Evolutionary conservation across 2,329 filamentous ascomycete species (phyloP), one percentile per base, ranked within the genome.

Genomic region (Fusarium penzigii): DNA sequence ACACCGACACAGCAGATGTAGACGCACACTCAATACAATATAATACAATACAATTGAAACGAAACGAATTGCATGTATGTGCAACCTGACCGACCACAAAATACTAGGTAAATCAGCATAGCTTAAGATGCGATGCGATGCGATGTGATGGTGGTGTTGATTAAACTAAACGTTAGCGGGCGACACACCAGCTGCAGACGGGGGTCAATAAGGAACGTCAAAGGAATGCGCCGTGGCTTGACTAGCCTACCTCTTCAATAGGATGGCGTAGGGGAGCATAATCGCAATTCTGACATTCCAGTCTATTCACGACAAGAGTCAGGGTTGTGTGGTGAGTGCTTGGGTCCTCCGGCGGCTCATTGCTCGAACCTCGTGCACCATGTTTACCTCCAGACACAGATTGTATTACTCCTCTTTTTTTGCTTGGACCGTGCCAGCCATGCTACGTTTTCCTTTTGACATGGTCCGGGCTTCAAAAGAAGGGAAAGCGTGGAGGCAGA

Each of bases 191-290:
- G 36, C 25, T 39, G 39, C 39, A 36, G 40, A 44, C 42, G 39
- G 32, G 41, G 46, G 34, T 39, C 42, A 48, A 47, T 42, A 44
- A 47, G 43, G 44, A 42, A 63, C 44, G 44, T 57, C 56, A 65
- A 64, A 65, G 61, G 53, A 61, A 61, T 65, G 52, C 61, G 61
- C 63, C 63, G 53, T 55, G 58, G 54, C 61, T 59, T 49, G 48
- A 54, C 53, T 55, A 65, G 56, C 50, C 53, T 51, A 11, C 52
- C 51, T 52, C 49, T 49, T 49, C 49, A 63, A 65, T 65, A 61
- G 49, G 44, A 51, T 51, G 46, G 48, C 25, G 51, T 43, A 56
- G 51, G 44, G 46, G 25, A 61, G 45, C 55, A 60, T 57, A 61
- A 61, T 48, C 55, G 39, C 53, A 51, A 53, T 46, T 39, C 52